Evolutionary conservation across 805 yeast genomes (phyloP), one percentile per base, ranked within the genome.

Genomic region (Kodamaea leandrae): DNA sequence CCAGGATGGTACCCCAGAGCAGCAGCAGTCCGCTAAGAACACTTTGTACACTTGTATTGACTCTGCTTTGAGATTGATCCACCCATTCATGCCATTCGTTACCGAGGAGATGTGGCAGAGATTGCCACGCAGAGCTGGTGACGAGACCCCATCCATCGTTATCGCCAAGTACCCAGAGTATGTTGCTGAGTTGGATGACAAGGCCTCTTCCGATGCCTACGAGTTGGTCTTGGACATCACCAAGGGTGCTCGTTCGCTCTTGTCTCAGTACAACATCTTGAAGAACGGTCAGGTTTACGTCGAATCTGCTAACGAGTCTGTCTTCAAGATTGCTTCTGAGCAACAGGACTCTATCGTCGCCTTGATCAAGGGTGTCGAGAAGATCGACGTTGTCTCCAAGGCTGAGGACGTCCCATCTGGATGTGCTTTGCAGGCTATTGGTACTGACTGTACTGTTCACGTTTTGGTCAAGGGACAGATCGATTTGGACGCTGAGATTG

Each of bases 51-150:
- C 93, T 25, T 79, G 95, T 70, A 75, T 91, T 53, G 98, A 93
- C 58, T 86, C 85, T 51, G 96, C 96, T 8, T 77, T 91, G 71
- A 83, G 77, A 62, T 62, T 93, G 71, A 93, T 91, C 53, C 98
- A 91, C 62, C 99, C 99, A 63, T 93, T 88, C 74, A 93, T 93
- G 99, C 99, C 99, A 28, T 93, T 80, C 62, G 73, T 93, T 52
- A 83, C 98, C 36, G 99, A 93, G 68, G 99, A 93, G 74, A 80
- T 93, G 86, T 93, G 97, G 97, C 99, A 93, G 73, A 86, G 98
- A 68, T 72, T 93, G 58, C 98, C 98, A 55, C 83, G 85, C 58
- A 82, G 96, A 61, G 76, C 78, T 6, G 69, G 80, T 40, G 96
- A 86, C 55, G 66, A 67, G 16, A 72, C 88, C 19, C 70, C 64